Base-by-base conservation (phyloP, 2,329 filamentous ascomycete species). In the Colletotrichum theobromicola region DNA sequence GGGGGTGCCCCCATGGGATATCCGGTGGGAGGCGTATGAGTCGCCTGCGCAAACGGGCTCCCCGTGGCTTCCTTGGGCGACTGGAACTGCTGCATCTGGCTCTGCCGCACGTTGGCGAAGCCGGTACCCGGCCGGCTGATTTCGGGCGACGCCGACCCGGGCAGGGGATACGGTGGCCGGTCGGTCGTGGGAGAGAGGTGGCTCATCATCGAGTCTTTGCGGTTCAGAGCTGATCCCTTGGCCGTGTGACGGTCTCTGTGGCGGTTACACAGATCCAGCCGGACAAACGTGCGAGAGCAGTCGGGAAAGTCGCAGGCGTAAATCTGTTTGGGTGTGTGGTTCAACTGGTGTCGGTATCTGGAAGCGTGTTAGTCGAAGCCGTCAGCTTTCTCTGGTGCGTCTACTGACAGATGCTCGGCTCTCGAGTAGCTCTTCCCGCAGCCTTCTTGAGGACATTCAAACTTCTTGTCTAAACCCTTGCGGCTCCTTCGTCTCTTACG, bases 341-440 rank as follows among this genome's bases (percentile, higher is more conserved):
- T 99, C 78, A 98, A 86, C 85, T 98, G 96, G 85, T 98, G 96
- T 60, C 97, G 92, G 85, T 98, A 92, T 60, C 91, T 93, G 75
- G 24, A 53, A 10, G 34, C 24, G 69, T 42, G 75, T 85, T 74
- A 83, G 80, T 70, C n/a, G 46, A 8, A 21, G 24, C 34, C 37
- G 50, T 9, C 37, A 32, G 12, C 32, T 30, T 34, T n/a, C 28
- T 57, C 21, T 16, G 32, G 32, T 37, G 32, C 89, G 89, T 91
- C 42, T 50, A 50, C 42, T 50, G 42, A 98, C 87, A 99, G 88
- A 87, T 99, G 97, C 85, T 98, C 97, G 10, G 97, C 96, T 82
- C 97, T 91, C 30, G 96, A 98, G 83, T 99, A 99, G 82, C 94
- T 97, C 88, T 98, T 99, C 53, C 95, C 96, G 80, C 97, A 99